These are phyloP conservation scores for Talaromyces sp. DNA, from an alignment of 2,329 filamentous ascomycete genomes.

Conservation along the genomic window DNA sequence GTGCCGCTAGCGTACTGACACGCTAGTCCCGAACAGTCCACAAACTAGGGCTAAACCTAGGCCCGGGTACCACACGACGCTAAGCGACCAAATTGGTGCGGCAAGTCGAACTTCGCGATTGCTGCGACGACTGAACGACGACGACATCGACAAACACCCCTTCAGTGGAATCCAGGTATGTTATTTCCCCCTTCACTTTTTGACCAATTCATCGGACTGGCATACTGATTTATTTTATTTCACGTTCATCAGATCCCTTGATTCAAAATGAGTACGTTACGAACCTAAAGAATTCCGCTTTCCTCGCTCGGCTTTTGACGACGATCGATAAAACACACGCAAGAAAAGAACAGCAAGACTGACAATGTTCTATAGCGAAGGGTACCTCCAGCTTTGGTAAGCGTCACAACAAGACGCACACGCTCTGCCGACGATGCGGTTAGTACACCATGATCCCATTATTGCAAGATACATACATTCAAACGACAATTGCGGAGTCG, in stretches of 20 bases:
- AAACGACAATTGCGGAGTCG: too few species aligned
- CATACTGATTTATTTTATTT: slow-evolving; percentile 24
- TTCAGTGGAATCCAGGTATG: slow-evolving; percentile 37
- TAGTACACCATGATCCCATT: slow-evolving; percentile 47
- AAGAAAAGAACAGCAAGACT: slow-evolving; percentile 33
- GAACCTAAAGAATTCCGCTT: too few species aligned
- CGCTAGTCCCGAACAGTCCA: slow-evolving; percentile 17
- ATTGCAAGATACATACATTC: too few species aligned
- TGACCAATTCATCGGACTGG: not conserved
- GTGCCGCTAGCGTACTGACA: too few species aligned
- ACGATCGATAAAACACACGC: slow-evolving; percentile 21
- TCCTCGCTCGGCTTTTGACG: slow-evolving; percentile 7
- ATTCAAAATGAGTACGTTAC: slow-evolving; percentile 55
- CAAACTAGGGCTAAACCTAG: slow-evolving; percentile 29
- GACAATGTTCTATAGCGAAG: slow-evolving; percentile 54
- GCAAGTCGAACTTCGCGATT: slow-evolving; percentile 14
- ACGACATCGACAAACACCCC: slow-evolving; percentile 41
- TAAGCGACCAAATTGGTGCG: slow-evolving; percentile 30
- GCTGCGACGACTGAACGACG: slow-evolving; percentile 31
- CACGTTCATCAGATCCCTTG: slow-evolving; percentile 37
- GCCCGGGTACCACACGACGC: slow-evolving; percentile 39
- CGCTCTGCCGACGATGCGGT: slow-evolving; percentile 97
- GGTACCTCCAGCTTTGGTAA: slow-evolving; percentile 68
- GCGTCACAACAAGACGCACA: slow-evolving; percentile 98
- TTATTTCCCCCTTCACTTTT: slow-evolving; percentile 10